Evolutionary conservation across 805 yeast genomes (phyloP), one percentile per base, ranked within the genome.

Genomic region (Metschnikowia dekortorum): DNA sequence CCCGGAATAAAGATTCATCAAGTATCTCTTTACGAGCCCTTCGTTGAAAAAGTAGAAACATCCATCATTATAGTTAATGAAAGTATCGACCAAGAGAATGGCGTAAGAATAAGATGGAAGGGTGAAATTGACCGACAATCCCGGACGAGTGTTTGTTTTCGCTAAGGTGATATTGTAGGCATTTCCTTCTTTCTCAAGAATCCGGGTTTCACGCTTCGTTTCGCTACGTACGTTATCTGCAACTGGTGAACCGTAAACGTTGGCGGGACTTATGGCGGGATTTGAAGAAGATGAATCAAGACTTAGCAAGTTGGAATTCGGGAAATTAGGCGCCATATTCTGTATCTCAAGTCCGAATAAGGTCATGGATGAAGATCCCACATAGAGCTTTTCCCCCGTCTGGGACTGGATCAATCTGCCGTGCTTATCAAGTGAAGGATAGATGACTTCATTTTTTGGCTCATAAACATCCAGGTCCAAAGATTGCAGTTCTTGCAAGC

Each of bases 31-130:
- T 26, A 85, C 88, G 18, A 85, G 61, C 1, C 95, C 95, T 64
- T 87, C 95, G 61, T 87, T 87, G 70, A 87, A 87, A 60, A 87
- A 87, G 67, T 87, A 87, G 63, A 87, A 87, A 58, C 95, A 87
- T 0, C 91, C 94, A 65, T 86, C 94, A 59, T 87, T 87, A 64
- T 85, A 87, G 46, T 85, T 84, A 47, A 87, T 79, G 57, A 87
- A 87, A 0, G 89, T 83, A 61, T 87, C 92, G 10, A 87, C 87
- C 44, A 87, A 67, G 11, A 85, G 64, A 79, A 84, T 79, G 6
- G 92, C 90, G 63, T 86, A 85, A 3, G 88, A 80, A 55, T 85
- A 86, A 11, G 89, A 82, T 0, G 95, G 95, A 14, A 87, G 69
- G 0, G 88, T 79, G 61, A 85, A 85, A 58, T 84, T 83, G 26